These are phyloP conservation scores for Nidularia pulvinata DNA, from an alignment of 768 basidiomycete genomes.

Conservation along the genomic window DNA sequence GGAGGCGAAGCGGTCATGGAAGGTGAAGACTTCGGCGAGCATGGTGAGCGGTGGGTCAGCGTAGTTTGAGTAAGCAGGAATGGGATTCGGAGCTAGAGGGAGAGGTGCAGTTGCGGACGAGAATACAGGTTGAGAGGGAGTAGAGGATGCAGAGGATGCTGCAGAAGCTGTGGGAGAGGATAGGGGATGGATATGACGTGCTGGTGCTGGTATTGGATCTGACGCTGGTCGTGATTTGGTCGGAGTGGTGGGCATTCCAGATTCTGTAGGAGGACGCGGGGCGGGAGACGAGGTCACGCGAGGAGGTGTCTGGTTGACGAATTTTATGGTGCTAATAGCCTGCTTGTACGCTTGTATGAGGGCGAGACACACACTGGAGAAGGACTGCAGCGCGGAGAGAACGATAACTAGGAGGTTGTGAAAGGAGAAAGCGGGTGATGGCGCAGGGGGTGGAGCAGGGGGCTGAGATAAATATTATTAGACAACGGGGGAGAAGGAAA, in stretches of 20 bases:
- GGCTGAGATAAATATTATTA: neutral
- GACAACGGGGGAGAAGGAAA: neutral
- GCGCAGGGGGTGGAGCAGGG: constrained; percentile 14
- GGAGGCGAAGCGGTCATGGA: constrained; percentile 46
- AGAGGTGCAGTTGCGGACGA: constrained; percentile 3
- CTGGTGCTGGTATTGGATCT: constrained; percentile 12
- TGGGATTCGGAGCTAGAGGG: constrained; percentile 6
- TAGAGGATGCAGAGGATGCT: constrained; percentile 11
- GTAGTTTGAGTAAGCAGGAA: constrained; percentile 26
- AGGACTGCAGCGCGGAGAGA: constrained; percentile 71
- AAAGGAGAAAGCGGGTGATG: constrained; percentile 32
- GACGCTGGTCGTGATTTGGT: no score
- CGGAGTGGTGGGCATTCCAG: constrained; percentile 7
- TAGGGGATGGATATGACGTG: neutral
- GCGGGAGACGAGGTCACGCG: neutral
- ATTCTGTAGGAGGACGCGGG: neutral
- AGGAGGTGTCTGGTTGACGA: constrained; percentile 50
- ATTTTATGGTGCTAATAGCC: constrained; percentile 60
- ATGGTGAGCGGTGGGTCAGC: constrained; percentile 41
- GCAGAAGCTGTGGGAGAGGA: constrained; percentile 9
- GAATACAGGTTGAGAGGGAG: constrained; percentile 6
- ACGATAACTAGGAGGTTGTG: constrained; percentile 64
- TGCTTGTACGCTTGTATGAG: constrained; percentile 72
- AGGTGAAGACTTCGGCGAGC: constrained; percentile 47
- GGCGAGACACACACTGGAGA: constrained; percentile 69